phyloP scores from a whole-genome alignment of 2,329 filamentous ascomycete genomes.

The Cadophora gregata region DNA sequence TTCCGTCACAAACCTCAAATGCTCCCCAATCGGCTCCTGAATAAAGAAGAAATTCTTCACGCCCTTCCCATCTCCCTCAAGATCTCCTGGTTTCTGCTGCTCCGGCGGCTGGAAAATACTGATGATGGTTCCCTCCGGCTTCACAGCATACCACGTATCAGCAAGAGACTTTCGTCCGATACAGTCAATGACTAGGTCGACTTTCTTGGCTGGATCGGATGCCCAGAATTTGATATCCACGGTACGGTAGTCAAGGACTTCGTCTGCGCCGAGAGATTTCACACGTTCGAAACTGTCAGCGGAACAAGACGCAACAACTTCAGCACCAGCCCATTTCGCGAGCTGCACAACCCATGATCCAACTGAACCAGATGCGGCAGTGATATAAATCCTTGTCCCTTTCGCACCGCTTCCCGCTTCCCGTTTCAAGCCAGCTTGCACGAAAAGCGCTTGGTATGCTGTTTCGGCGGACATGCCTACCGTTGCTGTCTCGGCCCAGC shows the following conservation, averaged over 20 bases:
- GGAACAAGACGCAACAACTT: slow-evolving; percentile 50
- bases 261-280: slow-evolving; percentile 48
- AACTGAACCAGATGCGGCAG: slow-evolving; percentile 52
- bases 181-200: slow-evolving; percentile 53
- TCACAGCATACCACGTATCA: slow-evolving; percentile 51
- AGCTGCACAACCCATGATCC: slow-evolving; percentile 53
- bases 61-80: slow-evolving; percentile 26
- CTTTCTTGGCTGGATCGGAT: slow-evolving; percentile 40
- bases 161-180: slow-evolving; percentile 48
- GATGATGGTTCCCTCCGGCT: slow-evolving; percentile 46
- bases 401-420: slow-evolving; percentile 33
- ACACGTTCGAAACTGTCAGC: slow-evolving; percentile 49
- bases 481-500: slow-evolving; percentile 47
- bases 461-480: slow-evolving; percentile 50
- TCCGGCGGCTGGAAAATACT: slow-evolving; percentile 49
- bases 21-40: slow-evolving; percentile 46
- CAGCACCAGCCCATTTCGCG: slow-evolving; percentile 46
- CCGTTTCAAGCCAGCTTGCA: slow-evolving; percentile 43
- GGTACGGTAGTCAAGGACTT: slow-evolving; percentile 47
- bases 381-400: slow-evolving; percentile 51
- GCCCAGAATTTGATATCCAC: slow-evolving; percentile 45
- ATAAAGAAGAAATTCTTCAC: slow-evolving; percentile 50
- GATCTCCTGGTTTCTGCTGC: slow-evolving; percentile 41
- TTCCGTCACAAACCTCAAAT: slow-evolving; percentile 47
- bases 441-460: slow-evolving; percentile 53